Evolutionary conservation across 352 stramenopile species (phyloP), one percentile per base, ranked within the genome.

Genomic region (Phytophthora kernoviae): DNA sequence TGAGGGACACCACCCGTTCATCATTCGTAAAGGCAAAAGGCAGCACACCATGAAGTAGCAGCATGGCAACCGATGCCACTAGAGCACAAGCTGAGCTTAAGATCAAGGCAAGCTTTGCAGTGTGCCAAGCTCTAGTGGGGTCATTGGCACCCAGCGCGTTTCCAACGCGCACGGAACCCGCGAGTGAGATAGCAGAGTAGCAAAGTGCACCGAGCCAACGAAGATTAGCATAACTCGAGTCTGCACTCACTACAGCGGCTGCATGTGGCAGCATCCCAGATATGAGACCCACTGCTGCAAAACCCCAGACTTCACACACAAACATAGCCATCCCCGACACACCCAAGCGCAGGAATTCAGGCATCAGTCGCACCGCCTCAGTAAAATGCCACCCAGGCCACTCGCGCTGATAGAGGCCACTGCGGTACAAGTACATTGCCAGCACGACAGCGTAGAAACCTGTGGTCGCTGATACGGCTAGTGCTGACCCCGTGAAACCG

Each of bases 291-390:
- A 94, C 74, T 0, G 70, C 68, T 9, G 90, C 86, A 44, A 92
- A 96, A 17, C 84, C 84, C 79, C 81, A 93, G 49, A 87, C 93
- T 65, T 96, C 87, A 56, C 91, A 96, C 60, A 94, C 81, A 27
- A 94, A 77, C 81, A 96, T 93, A 33, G 87, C 66, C 62, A 95
- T 76, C 0, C 89, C 89, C 0, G 87, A 90, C 27, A 94, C 55
- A 10, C 87, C 89, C 18, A 97, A 76, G 12, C 73, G 70, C 1
- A 96, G 46, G 49, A 96, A 96, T 54, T 93, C 79, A 14, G 79
- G 71, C 15, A 94, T 71, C 22, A 91, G 64, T 34, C 67, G 73
- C 21, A 92, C 40, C 0, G 85, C 83, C 32, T 91, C 77, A 2
- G 61, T 47, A 5, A 93, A 59, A 6, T 79, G 76, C 80, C 87